Evolutionary conservation across 2,329 filamentous ascomycete species (phyloP).

Genomic region (Fusarium sp.): DNA sequence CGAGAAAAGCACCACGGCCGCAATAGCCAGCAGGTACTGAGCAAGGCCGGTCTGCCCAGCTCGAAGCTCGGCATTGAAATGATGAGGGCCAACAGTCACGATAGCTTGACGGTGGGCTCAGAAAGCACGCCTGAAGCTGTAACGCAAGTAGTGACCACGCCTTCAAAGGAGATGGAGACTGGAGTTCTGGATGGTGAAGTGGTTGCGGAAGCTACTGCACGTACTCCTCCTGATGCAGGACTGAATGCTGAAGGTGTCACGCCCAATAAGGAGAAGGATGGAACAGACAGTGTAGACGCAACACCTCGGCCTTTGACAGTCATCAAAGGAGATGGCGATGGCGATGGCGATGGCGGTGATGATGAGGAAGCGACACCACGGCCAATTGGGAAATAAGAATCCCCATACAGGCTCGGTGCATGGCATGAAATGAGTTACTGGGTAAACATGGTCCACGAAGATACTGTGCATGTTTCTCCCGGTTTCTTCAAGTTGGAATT

Average conservation of each 20-base stretch:
- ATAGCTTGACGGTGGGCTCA: slow-evolving; percentile 71
- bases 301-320: slow-evolving; percentile 53
- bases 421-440: background rate
- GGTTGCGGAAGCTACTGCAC: slow-evolving; percentile 11
- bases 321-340: slow-evolving; percentile 17
- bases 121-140: slow-evolving; percentile 61
- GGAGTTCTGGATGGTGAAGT: slow-evolving; percentile 40
- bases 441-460: background rate
- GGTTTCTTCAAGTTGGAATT: slow-evolving; percentile 19
- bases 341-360: slow-evolving; percentile 14
- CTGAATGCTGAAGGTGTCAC: slow-evolving; percentile 14
- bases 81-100: slow-evolving; percentile 96
- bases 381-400: slow-evolving; percentile 41
- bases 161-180: slow-evolving; percentile 53
- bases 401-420: background rate
- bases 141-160: slow-evolving; percentile 61
- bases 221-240: slow-evolving; percentile 40
- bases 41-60: slow-evolving; percentile 70
- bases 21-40: slow-evolving; percentile 48
- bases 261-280: slow-evolving; percentile 15
- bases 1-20: slow-evolving; percentile 59
- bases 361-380: slow-evolving; percentile 54
- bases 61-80: slow-evolving; percentile 96
- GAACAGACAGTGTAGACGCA: slow-evolving; percentile 48
- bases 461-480: background rate